Evolutionary conservation across 306 rosid genomes (phyloP).

Genomic region (Quillaja saponaria): DNA sequence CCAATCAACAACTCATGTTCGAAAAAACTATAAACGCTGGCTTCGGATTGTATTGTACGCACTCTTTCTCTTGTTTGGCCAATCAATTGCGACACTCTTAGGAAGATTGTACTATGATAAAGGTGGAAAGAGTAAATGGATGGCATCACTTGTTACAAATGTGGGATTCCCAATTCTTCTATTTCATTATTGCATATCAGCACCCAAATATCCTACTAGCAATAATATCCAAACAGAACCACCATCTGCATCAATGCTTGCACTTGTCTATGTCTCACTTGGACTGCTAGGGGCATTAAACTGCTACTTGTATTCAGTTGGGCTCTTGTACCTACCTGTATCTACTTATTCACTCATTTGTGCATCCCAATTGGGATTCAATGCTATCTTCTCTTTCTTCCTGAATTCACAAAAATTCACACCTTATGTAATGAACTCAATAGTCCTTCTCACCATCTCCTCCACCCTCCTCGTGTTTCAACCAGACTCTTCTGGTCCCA

Average conservation of each 20-base stretch:
- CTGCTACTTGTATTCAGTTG: conserved; percentile 40
- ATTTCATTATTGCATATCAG: conserved; percentile 26
- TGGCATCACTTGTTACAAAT: conserved; percentile 33
- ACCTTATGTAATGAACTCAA: conserved; percentile 47
- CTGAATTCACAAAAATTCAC: conserved; percentile 55
- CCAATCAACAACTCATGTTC: background rate
- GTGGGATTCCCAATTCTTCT: conserved; percentile 44
- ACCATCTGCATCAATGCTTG: conserved; percentile 20
- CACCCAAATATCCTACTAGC: conserved; percentile 12
- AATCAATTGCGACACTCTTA: conserved; percentile 32
- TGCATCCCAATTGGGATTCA: conserved; percentile 56
- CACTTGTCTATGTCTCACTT: conserved; percentile 32
- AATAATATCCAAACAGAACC: conserved; percentile 5
- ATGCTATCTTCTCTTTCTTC: conserved; percentile 59
- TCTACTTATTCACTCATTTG: conserved; percentile 55
- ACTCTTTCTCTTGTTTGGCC: conserved; percentile 33
- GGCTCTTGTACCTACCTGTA: conserved; percentile 52
- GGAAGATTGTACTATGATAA: conserved; percentile 41
- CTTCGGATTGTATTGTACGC: conserved; percentile 25
- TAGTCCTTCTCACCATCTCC: conserved; percentile 56
- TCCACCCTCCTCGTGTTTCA: conserved; percentile 43
- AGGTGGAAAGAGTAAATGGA: conserved; percentile 44
- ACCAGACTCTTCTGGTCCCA: background rate
- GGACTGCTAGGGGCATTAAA: conserved; percentile 40
- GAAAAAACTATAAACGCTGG: conserved; percentile 29